A percentile compares a stretch with the other conserved stretches of the same genome.
phyloP scores from a whole-genome alignment of 2,329 filamentous ascomycete genomes.

The Thyridium curvatum region DNA sequence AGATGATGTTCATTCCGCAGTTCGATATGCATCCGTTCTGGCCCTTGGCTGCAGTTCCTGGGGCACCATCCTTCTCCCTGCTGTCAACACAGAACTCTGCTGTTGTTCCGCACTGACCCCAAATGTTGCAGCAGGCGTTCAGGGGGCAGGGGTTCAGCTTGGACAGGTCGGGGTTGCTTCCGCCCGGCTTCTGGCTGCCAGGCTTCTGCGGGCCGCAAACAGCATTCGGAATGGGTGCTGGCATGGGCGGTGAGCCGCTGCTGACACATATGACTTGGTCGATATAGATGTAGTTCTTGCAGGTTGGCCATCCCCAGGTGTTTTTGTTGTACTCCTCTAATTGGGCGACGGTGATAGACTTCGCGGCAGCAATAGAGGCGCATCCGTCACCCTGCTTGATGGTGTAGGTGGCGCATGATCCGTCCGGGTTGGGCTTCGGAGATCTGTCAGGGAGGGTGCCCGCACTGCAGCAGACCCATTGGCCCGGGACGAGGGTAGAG shows the following conservation, averaged over 20 bases:
- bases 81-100: slow-evolving; percentile 32
- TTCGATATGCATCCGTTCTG: slow-evolving; percentile 1
- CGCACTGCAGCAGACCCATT: slow-evolving; percentile 28
- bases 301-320: slow-evolving; percentile 21
- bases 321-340: slow-evolving; percentile 12
- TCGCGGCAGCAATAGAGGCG: slow-evolving; percentile 15
- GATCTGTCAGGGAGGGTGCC: slow-evolving; percentile 24
- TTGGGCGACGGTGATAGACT: slow-evolving; percentile 8
- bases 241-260: slow-evolving; percentile 24
- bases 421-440: slow-evolving; percentile 26
- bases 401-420: slow-evolving; percentile 24
- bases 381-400: slow-evolving; percentile 26
- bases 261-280: slow-evolving; percentile 22
- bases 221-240: slow-evolving; percentile 18
- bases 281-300: too few species aligned
- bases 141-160: slow-evolving; percentile 20
- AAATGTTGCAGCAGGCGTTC: slow-evolving; percentile 24
- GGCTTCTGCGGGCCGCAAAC: slow-evolving; percentile 26
- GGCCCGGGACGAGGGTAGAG: slow-evolving; percentile 19
- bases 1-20: slow-evolving; percentile 1
- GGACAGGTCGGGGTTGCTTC: slow-evolving; percentile 10
- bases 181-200: slow-evolving; percentile 15
- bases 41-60: slow-evolving; percentile 15
- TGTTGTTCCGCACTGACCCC: slow-evolving; percentile 38
- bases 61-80: slow-evolving; percentile 12